Base-by-base conservation (phyloP, 352 stramenopile species). In the Globisporangium ultimum region DNA sequence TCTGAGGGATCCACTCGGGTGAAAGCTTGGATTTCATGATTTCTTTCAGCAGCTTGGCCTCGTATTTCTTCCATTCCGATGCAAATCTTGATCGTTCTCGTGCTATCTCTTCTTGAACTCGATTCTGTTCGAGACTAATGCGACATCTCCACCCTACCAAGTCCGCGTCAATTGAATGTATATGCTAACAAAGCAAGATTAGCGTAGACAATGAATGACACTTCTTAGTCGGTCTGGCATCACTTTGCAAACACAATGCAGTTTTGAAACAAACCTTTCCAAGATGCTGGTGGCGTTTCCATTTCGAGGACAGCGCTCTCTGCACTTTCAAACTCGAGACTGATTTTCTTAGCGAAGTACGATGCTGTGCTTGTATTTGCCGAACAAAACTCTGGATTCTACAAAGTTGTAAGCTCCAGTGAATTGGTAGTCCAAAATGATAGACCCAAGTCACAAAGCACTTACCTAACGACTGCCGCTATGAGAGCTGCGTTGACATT, bases 1-100 rank as follows among this genome's bases (percentile, higher is more conserved):
- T 55, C 53, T 82, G 72, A 11, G 72, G 72, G 49, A 75, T 82
- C 72, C 72, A 82, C 61, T 79, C 70, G 0, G 55, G 15, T 14
- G 62, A 42, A 1, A 82, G 63, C 28, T 72, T 72, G 5, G 64
- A 63, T 41, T 67, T 70, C 14, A 77, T 42, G 0, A 82, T 70
- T 28, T 82, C 72, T 51, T 66, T 71, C 18, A 67, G 68, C 58
- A 82, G 28, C 55, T 63, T 66, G n/a, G 63, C 42, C 36, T 74
- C 65, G 51, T 82, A 82, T 18, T 62, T 64, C 11, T 36, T 48
- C 72, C 70, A 82, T 32, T 82, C 70, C 4, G 36, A 17, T 0
- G 49, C 24, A 51, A 75, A 67, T 0, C 68, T 62, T 11, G 50
- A 11, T 2, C 64, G 43, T 53, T 82, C 72, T 22, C 60, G 59